phyloP scores from a whole-genome alignment of 306 rosid species.

The Acacia melanoxylon region DNA sequence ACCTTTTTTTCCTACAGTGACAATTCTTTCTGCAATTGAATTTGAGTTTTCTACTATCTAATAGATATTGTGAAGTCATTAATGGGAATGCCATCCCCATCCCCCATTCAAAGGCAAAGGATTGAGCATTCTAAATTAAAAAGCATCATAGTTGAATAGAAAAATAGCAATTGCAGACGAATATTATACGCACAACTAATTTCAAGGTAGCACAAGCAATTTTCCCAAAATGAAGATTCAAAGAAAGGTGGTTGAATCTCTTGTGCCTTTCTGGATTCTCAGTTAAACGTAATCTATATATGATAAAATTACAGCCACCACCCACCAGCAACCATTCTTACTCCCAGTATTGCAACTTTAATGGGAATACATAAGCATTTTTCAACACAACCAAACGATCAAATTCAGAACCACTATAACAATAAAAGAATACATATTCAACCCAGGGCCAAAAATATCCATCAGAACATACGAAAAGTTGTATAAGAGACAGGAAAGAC shows the following conservation, averaged over 20 bases:
- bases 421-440: background rate
- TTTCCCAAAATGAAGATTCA: background rate
- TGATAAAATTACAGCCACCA: background rate
- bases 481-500: background rate
- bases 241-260: background rate
- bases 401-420: background rate
- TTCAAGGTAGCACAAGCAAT: constrained; percentile 18
- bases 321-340: constrained; percentile 16
- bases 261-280: background rate
- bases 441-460: background rate
- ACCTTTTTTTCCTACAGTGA: background rate
- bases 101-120: constrained; percentile 9
- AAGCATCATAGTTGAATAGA: background rate
- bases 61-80: background rate
- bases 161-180: constrained; percentile 1
- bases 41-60: background rate
- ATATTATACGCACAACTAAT: background rate
- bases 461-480: background rate
- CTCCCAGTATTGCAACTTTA: background rate
- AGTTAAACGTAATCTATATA: background rate
- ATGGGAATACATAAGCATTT: background rate
- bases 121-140: background rate
- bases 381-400: background rate
- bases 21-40: background rate
- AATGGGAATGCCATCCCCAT: background rate